Evolutionary conservation across 1,284 basidiomycete species (phyloP).

Genomic region (Trametes sp.): DNA sequence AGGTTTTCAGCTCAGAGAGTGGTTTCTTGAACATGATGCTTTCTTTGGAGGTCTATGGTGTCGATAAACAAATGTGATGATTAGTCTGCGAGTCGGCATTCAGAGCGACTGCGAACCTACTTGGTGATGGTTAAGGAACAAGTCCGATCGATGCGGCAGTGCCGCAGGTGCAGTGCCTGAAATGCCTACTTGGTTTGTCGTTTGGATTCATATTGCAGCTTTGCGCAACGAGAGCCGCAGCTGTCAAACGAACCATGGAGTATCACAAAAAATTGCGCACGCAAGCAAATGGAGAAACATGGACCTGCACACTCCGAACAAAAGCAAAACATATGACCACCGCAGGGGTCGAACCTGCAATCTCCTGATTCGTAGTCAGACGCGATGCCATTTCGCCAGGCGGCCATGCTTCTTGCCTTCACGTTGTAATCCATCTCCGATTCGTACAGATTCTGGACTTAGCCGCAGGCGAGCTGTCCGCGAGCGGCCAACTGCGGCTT

Average conservation of each 20-base stretch:
- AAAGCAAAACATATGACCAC: constrained; percentile 45
- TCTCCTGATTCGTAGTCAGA: constrained; percentile 77
- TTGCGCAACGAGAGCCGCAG: no score
- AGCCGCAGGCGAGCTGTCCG: no score
- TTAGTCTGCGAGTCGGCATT: neutral
- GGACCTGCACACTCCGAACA: no score
- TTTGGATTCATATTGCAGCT: no score
- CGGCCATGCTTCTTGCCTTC: constrained; percentile 49
- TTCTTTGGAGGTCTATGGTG: neutral
- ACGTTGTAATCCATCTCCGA: neutral
- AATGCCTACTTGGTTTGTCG: no score
- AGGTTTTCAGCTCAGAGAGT: constrained; percentile 69
- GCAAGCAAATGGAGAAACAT: no score
- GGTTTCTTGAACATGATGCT: constrained; percentile 78
- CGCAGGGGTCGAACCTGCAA: constrained; percentile 59
- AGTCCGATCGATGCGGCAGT: neutral
- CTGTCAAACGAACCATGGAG: no score
- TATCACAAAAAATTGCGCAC: no score
- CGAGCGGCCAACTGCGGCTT: no score
- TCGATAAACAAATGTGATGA: no score
- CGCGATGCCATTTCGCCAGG: constrained; percentile 85
- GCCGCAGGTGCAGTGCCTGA: no score
- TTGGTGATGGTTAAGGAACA: neutral
- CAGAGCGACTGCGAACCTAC: neutral
- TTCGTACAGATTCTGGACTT: no score